Evolutionary conservation across 345 rosid genomes (phyloP).

Genomic region (Eucalyptus leucophloia): DNA sequence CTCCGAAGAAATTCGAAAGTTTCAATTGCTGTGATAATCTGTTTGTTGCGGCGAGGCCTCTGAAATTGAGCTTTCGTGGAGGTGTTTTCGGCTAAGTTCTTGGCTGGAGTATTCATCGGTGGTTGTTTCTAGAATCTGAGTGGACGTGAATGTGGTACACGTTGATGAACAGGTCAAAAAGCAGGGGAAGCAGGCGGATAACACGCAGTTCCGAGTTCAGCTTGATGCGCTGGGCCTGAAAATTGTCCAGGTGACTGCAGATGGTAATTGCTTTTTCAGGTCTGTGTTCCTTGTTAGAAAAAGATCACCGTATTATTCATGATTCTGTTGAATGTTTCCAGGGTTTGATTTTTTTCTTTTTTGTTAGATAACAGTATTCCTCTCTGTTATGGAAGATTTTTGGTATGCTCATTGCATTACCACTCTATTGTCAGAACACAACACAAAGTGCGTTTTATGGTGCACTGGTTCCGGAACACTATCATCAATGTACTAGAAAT

Average conservation of each 20-base stretch:
- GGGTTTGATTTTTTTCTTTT: no score
- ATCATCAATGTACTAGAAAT: no score
- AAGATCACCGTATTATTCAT: fast-evolving
- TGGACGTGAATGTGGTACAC: neutral
- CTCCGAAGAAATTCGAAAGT: neutral
- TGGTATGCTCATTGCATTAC: no score
- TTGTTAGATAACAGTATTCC: fast-evolving
- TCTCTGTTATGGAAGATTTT: fast-evolving
- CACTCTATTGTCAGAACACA: no score
- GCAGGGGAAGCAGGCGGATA: slow-evolving; percentile 35
- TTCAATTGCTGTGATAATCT: neutral
- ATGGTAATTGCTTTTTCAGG: no score
- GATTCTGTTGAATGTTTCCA: no score
- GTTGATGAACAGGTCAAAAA: slow-evolving; percentile 35
- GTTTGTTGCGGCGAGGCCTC: neutral
- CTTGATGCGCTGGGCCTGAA: no score
- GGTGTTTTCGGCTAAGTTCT: neutral
- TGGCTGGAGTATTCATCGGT: neutral
- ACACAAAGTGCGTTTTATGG: no score
- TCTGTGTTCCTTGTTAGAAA: no score
- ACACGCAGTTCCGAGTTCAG: no score
- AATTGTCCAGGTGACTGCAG: no score
- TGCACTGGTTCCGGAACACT: no score
- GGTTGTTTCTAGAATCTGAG: neutral
- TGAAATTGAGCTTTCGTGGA: neutral